These are phyloP conservation scores for Phytophthora kernoviae DNA, from an alignment of 352 stramenopile species.

Conservation along the genomic window DNA sequence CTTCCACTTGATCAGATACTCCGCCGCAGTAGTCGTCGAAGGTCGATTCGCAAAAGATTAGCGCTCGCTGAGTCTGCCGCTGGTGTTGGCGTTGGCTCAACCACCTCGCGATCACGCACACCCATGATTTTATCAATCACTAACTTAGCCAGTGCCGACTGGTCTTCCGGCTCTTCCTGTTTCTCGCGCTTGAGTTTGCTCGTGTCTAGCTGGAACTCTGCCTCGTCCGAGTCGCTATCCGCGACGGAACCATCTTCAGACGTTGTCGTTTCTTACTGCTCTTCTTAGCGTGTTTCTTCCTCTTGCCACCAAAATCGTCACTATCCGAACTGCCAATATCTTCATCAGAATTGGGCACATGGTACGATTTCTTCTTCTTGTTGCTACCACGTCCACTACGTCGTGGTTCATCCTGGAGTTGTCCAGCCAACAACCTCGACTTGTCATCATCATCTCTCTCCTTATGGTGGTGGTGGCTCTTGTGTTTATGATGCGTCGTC, in stretches of 20 bases:
- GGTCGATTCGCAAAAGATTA: slow-evolving; percentile 43
- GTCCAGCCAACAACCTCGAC: slow-evolving; percentile 15
- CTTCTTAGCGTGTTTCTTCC: slow-evolving; percentile 31
- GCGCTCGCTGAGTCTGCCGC: slow-evolving; percentile 34
- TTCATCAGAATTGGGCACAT: slow-evolving; percentile 82
- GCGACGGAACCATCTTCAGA: slow-evolving; percentile 19
- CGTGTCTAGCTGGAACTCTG: slow-evolving; percentile 40
- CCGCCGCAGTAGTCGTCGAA: slow-evolving; percentile 44
- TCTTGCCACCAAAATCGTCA: slow-evolving; percentile 47
- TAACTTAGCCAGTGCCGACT: slow-evolving; percentile 44
- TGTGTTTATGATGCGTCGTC: slow-evolving; percentile 16
- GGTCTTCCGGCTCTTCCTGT: slow-evolving; percentile 6
- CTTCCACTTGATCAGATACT: slow-evolving; percentile 94
- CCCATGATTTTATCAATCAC: slow-evolving; percentile 92
- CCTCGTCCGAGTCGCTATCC: slow-evolving; percentile 53
- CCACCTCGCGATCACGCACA: slow-evolving; percentile 53
- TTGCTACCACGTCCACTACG: slow-evolving; percentile 69
- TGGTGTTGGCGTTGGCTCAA: slow-evolving; percentile 23
- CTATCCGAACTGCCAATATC: slow-evolving; percentile 55
- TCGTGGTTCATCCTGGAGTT: slow-evolving; percentile 41
- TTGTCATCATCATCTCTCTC: slow-evolving; percentile 32
- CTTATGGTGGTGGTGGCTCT: slow-evolving; percentile 15
- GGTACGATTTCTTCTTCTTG: slow-evolving; percentile 80
- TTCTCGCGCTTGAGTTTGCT: slow-evolving; percentile 40
- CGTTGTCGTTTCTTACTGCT: slow-evolving; percentile 26